phyloP scores from a whole-genome alignment of 1,284 basidiomycete species.

The Sutorius eximius region DNA sequence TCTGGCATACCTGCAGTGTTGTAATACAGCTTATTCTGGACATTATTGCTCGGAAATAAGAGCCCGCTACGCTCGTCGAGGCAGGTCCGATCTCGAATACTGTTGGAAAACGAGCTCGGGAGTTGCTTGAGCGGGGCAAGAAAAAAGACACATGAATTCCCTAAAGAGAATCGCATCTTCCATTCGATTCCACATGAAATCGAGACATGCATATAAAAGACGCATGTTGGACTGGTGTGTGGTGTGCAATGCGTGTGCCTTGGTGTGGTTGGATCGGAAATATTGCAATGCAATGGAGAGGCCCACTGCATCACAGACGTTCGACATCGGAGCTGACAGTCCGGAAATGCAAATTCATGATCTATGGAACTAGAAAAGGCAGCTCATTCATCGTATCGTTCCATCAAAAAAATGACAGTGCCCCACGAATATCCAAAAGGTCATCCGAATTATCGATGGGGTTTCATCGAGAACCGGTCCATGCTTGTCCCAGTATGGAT shows the following conservation, averaged over 20 bases:
- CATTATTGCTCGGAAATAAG: constrained; percentile 25
- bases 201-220: background rate
- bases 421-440: constrained; percentile 9
- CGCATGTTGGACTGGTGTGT: background rate
- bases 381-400: constrained; percentile 3
- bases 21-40: constrained; percentile 37
- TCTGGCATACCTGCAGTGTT: constrained; percentile 39
- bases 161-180: constrained; percentile 9
- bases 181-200: constrained; percentile 15
- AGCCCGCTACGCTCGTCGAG: background rate
- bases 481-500: constrained; percentile 8
- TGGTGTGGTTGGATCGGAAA: constrained; percentile 9
- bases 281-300: background rate
- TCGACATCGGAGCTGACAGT: background rate
- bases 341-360: constrained; percentile 19
- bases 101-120: background rate
- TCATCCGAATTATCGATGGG: background rate
- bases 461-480: constrained; percentile 11
- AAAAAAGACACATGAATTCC: constrained; percentile 7
- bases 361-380: constrained; percentile 3
- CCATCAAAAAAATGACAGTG: constrained; percentile 1
- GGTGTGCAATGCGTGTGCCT: background rate
- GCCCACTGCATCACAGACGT: background rate
- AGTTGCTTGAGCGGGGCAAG: background rate
- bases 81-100: background rate